A percentile compares a stretch with the other conserved stretches of the same genome.
These are phyloP conservation scores for Boletellus emodensis DNA, from an alignment of 768 basidiomycete species.

Conservation along the genomic window DNA sequence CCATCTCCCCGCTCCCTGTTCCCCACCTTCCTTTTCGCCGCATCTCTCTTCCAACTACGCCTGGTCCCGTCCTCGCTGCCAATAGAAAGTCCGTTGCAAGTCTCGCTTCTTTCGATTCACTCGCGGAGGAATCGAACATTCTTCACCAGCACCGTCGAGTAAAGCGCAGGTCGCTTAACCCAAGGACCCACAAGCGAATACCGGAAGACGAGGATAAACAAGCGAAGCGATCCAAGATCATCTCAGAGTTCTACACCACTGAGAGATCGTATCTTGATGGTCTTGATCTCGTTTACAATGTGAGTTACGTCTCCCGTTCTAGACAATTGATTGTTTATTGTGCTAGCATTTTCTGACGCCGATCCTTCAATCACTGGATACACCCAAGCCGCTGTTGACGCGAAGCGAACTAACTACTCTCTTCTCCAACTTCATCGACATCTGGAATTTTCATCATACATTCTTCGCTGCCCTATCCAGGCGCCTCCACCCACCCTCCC, in stretches of 20 bases:
- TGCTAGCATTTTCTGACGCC: slow-evolving; percentile 79
- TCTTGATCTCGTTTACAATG: slow-evolving; percentile 77
- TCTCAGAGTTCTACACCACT: slow-evolving; percentile 79
- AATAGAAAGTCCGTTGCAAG: slow-evolving; percentile 67
- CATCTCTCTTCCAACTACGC: slow-evolving; percentile 55
- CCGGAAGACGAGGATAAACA: slow-evolving; percentile 47
- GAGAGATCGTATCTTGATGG: slow-evolving; percentile 80
- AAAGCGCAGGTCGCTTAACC: slow-evolving; percentile 35
- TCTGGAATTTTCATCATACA: slow-evolving; percentile 82
- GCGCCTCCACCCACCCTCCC: slow-evolving; percentile 29
- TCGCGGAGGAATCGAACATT: slow-evolving; percentile 45
- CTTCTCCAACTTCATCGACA: slow-evolving; percentile 88
- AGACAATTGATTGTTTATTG: slow-evolving; percentile 1
- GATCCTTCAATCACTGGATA: slow-evolving; percentile 71
- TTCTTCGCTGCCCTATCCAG: slow-evolving; percentile 60
- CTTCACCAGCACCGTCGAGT: slow-evolving; percentile 28
- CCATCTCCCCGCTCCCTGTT: slow-evolving; percentile 32
- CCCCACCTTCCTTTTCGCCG: slow-evolving; percentile 60
- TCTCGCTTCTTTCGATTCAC: slow-evolving; percentile 69
- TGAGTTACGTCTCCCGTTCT: slow-evolving; percentile 32
- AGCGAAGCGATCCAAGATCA: slow-evolving; percentile 60
- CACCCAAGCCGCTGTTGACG: slow-evolving; percentile 61
- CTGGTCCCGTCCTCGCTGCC: slow-evolving; percentile 36
- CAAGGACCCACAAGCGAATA: slow-evolving; percentile 28
- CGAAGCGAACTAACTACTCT: slow-evolving; percentile 65